Evolutionary conservation across 169 alveolate species (phyloP), one percentile per base, ranked within the genome.

Genomic region (Eimeria acervulina): DNA sequence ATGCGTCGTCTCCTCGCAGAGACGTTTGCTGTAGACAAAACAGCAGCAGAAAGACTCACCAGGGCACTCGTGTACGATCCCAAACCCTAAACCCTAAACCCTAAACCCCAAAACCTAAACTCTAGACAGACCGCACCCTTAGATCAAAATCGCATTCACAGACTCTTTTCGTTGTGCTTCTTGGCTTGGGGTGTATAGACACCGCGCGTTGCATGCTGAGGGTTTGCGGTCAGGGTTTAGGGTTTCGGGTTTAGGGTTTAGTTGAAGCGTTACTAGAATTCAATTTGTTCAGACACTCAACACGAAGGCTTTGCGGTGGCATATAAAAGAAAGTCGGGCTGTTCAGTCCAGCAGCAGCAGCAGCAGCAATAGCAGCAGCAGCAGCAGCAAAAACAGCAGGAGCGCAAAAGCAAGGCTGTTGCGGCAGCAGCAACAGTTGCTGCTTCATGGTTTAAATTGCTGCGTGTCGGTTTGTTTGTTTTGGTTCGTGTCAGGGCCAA

Each of bases 21-120:
- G 12, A 81, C 72, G 12, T 81, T 47, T 36, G 72, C 19, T 26
- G 90, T 17, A 38, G 90, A 81, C 70, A 81, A 81, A 26, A 44
- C 90, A 26, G 47, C 72, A 81, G 70, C 90, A 42, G 72, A 81
- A 63, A 36, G 44, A 13, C n/a, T 81, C 15, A 47, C 74, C 90
- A 81, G 90, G 90, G 47, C 72, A 0, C 66, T 81, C 74, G 21
- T 26, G 90, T 81, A 47, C 51, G 90, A 10, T 26, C 80, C 36
- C 5, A n/a, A 68, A 55, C 68, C 68, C 68, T 59, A 59, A 59
- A 59, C 68, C 68, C 68, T 59, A 59, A 59, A 59, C 68, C 19
- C 68, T 59, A 59, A 59, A 59, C 68, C 28, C 19, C 2, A 1
- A 59, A 59, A 0, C 55, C 55, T 47, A 47, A 47, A 47, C 55